Conservation (phyloP, 1,284 basidiomycete species). For the Neonothopanus nambi region DNA sequence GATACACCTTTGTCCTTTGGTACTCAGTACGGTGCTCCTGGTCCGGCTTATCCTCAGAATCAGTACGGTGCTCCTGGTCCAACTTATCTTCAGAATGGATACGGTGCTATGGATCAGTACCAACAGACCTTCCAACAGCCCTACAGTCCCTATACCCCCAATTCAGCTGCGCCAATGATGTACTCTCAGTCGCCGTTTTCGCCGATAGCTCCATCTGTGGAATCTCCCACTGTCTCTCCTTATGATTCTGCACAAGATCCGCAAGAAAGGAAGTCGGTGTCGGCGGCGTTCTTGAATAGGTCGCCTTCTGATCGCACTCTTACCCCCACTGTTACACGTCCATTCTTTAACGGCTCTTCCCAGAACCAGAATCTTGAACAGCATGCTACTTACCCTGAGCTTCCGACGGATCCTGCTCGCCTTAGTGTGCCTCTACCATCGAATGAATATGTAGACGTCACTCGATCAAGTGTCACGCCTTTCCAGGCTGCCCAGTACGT, state of each 20-base stretch:
- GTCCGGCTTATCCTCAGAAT: constrained; percentile 12
- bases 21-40: constrained; percentile 36
- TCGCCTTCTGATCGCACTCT: neutral
- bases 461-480: constrained; percentile 67
- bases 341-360: constrained; percentile 7
- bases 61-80: no score
- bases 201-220: constrained; percentile 19
- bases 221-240: neutral
- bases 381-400: neutral
- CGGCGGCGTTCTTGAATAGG: neutral
- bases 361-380: constrained; percentile 17
- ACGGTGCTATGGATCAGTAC: constrained; percentile 20
- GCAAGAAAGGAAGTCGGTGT: no score
- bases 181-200: constrained; percentile 28
- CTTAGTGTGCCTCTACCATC: constrained; percentile 24
- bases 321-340: neutral
- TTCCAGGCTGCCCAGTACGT: constrained; percentile 73
- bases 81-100: constrained; percentile 15
- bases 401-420: constrained; percentile 9
- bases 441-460: constrained; percentile 59
- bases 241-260: neutral
- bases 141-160: constrained; percentile 7
- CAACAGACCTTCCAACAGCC: constrained; percentile 6
- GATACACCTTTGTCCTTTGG: constrained; percentile 27
- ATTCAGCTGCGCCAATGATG: constrained; percentile 5